Evolutionary conservation across 768 basidiomycete genomes (phyloP), one percentile per base, ranked within the genome.

Genomic region (Fistulinella prunicolor): DNA sequence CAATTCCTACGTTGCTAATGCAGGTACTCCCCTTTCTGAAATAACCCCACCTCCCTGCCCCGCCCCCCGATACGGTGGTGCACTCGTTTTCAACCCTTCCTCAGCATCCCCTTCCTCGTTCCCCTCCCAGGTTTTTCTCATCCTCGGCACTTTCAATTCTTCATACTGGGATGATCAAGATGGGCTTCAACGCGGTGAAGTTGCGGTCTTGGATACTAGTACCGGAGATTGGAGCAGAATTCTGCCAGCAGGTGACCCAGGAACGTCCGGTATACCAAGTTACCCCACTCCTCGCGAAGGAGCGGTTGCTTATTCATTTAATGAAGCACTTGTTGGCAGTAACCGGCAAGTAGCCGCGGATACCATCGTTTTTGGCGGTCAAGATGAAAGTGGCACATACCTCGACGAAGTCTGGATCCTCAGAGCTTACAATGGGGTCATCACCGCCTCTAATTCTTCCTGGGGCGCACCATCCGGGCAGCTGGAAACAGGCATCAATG

Each of bases 401-500:
- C 72, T 89, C 4, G 77, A 81, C 34, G 89, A 92, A 47, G 60
- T 92, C 10, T 92, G 89, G 89, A 63, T 92, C 8, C 72, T 92
- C 51, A 73, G 89, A 44, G 78, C 86, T 4, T 91, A 90, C 64
- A 73, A 76, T 51, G 83, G 74, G n/a, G 65, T 74, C 26, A 59
- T 87, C 46, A 76, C 77, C n/a, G 54, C 75, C n/a, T 75, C 81
- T 2, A 72, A 74, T 42, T 65, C 74, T 47, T 67, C 66, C 7
- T 89, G 85, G 86, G 83, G 84, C 13, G 89, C 76, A 56, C 82
- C 85, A 6, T 64, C 77, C 49, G 89, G 89, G 1, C 54, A 65
- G 24, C 74, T 91, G 34, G 71, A 78, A 62, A 76, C 78, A 1
- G 89, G 89, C 22, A 46, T 81, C 39, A 68, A 77, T 54, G 87